phyloP scores from a whole-genome alignment of 2,329 filamentous ascomycete species.

The Penicillium paneum region DNA sequence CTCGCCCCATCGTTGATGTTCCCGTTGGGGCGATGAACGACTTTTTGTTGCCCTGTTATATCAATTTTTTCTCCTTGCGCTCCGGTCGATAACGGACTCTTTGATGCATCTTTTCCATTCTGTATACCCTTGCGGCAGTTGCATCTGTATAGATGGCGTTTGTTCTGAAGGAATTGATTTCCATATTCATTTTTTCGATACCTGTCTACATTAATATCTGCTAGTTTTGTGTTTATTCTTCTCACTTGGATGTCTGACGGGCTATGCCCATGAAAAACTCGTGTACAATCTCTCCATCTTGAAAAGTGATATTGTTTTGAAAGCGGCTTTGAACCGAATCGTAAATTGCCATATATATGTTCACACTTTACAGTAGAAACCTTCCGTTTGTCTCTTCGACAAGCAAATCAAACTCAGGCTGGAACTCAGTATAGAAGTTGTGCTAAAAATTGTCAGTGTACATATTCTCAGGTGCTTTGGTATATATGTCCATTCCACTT shows the following conservation, averaged over 20 bases:
- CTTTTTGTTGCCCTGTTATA: not conserved
- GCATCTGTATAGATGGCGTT: conserved; percentile 36
- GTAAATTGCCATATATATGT: not conserved
- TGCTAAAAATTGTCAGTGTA: conserved; percentile 28
- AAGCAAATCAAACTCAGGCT: conserved; percentile 39
- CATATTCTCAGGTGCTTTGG: not conserved
- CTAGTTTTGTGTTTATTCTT: not conserved
- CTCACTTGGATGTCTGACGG: not conserved
- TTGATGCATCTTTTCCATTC: conserved; percentile 14
- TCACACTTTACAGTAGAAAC: conserved; percentile 22
- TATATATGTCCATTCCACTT: conserved; percentile 6
- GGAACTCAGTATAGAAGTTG: conserved; percentile 41
- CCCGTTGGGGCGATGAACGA: conserved; percentile 14
- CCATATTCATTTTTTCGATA: conserved; percentile 16
- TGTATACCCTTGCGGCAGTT: conserved; percentile 33
- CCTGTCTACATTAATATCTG: conserved; percentile 4
- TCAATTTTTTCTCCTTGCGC: conserved; percentile 7
- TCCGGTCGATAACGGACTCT: not conserved
- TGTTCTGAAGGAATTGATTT: conserved; percentile 16
- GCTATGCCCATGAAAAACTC: not conserved
- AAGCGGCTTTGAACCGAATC: not conserved
- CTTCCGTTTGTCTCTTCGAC: conserved; percentile 39
- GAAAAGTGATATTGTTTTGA: not conserved
- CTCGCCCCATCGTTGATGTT: conserved; percentile 1
- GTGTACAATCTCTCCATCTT: not conserved